Evolutionary conservation across 768 basidiomycete genomes (phyloP).

Genomic region (Thelephora aurantiotincta): DNA sequence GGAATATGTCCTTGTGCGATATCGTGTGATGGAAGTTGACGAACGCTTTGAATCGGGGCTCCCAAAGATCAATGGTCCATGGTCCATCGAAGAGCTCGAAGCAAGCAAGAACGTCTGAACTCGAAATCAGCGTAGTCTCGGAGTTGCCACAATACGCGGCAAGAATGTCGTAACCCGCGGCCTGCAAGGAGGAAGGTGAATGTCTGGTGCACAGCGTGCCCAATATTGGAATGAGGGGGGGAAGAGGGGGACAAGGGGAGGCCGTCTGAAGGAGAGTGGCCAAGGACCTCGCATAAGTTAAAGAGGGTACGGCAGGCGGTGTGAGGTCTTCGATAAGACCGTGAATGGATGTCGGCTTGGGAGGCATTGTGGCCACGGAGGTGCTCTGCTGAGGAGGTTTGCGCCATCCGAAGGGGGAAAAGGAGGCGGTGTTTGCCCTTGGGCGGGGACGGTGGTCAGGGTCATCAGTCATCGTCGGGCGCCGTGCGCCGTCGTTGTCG

Average conservation of each 20-base stretch:
- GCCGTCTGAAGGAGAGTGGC: conserved; percentile 32
- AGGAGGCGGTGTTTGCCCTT: conserved; percentile 13
- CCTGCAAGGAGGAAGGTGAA: conserved; percentile 43
- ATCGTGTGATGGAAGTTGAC: conserved; percentile 49
- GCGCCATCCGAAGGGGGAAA: conserved; percentile 11
- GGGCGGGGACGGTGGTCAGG: conserved; percentile 11
- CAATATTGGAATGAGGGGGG: conserved; percentile 44
- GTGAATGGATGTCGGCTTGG: conserved; percentile 24
- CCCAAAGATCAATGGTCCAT: conserved; percentile 62
- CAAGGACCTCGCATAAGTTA: conserved; percentile 48
- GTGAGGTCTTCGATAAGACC: conserved; percentile 29
- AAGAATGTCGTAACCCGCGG: conserved; percentile 59
- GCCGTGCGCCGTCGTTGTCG: not conserved
- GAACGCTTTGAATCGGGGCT: conserved; percentile 54
- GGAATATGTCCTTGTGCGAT: conserved; percentile 48
- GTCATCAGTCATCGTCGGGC: conserved; percentile 8
- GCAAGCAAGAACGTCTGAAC: conserved; percentile 46
- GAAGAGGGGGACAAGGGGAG: conserved; percentile 41
- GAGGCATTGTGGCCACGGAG: conserved; percentile 7
- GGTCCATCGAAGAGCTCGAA: conserved; percentile 46
- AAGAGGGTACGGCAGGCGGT: conserved; percentile 49
- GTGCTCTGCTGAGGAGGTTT: conserved; percentile 4
- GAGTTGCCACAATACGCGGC: conserved; percentile 54
- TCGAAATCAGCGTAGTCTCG: conserved; percentile 30
- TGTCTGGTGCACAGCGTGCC: conserved; percentile 40